phyloP scores from a whole-genome alignment of 306 rosid species.

The Lablab purpureus region DNA sequence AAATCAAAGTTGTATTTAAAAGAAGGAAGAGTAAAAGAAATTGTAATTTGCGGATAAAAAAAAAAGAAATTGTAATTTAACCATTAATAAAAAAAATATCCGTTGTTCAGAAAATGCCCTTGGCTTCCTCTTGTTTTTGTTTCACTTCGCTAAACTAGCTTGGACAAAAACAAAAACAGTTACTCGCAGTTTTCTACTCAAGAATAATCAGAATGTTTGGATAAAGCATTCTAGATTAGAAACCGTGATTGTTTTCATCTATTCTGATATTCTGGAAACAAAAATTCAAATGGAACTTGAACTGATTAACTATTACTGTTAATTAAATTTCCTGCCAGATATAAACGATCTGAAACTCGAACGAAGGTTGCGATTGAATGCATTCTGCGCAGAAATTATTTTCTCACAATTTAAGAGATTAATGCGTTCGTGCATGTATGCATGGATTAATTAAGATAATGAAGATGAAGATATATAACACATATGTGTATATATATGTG shows the following conservation, averaged over 20 bases:
- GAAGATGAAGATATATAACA: background rate
- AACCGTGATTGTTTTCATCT: background rate
- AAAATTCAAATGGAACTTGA: constrained; percentile 3
- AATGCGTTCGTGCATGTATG: background rate
- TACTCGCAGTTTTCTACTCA: background rate
- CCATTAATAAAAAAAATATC: too few species aligned
- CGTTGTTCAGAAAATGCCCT: constrained; percentile 4
- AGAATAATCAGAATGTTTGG: constrained; percentile 3
- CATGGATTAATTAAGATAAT: background rate
- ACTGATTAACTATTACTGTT: background rate
- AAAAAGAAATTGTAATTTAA: too few species aligned
- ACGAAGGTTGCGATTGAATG: background rate
- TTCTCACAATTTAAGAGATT: background rate
- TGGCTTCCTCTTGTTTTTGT: background rate
- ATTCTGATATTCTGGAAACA: background rate
- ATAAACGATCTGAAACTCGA: constrained; percentile 8
- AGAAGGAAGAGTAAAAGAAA: too few species aligned
- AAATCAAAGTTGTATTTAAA: too few species aligned
- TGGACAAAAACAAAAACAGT: constrained; percentile 3
- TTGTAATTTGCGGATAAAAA: too few species aligned
- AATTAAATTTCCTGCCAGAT: background rate
- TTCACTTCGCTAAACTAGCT: background rate
- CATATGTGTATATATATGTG: background rate
- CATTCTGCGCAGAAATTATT: background rate
- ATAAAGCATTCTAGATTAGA: background rate